Conservation (phyloP, 148 eudicot species). For the Cornus florida region DNA sequence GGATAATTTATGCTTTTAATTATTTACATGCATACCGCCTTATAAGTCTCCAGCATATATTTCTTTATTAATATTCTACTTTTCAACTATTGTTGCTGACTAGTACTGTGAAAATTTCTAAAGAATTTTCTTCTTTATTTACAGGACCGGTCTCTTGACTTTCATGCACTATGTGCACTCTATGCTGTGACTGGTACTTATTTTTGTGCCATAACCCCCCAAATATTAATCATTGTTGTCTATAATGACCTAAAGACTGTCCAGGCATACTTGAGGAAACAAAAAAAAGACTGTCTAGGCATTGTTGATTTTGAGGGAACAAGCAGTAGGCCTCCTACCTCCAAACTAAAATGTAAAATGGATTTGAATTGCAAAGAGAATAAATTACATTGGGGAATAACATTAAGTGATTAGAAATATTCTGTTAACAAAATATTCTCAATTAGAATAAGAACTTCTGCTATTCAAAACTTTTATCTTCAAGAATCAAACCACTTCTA, state of each 20-base stretch:
- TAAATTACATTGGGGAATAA: too few species aligned
- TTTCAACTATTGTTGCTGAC: not conserved
- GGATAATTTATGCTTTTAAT: not conserved
- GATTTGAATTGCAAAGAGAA: not conserved
- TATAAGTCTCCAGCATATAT: not conserved
- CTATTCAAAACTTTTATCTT: too few species aligned
- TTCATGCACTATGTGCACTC: slow-evolving; percentile 66
- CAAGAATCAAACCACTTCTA: too few species aligned
- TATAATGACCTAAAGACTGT: not conserved
- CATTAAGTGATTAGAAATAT: not conserved
- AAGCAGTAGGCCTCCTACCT: not conserved
- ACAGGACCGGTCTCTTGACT: slow-evolving; percentile 80
- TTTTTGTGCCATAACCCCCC: not conserved
- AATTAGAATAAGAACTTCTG: too few species aligned
- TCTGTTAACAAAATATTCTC: too few species aligned
- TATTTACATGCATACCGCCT: not conserved
- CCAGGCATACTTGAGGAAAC: not conserved
- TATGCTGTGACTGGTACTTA: slow-evolving; percentile 72
- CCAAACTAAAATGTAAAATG: not conserved
- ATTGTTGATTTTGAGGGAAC: not conserved
- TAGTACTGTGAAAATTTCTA: not conserved
- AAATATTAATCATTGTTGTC: not conserved
- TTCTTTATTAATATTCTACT: too few species aligned
- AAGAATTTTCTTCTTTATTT: slow-evolving; percentile 9
- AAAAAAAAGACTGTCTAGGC: not conserved